phyloP scores from a whole-genome alignment of 345 rosid species.

The Angophora floribunda region DNA sequence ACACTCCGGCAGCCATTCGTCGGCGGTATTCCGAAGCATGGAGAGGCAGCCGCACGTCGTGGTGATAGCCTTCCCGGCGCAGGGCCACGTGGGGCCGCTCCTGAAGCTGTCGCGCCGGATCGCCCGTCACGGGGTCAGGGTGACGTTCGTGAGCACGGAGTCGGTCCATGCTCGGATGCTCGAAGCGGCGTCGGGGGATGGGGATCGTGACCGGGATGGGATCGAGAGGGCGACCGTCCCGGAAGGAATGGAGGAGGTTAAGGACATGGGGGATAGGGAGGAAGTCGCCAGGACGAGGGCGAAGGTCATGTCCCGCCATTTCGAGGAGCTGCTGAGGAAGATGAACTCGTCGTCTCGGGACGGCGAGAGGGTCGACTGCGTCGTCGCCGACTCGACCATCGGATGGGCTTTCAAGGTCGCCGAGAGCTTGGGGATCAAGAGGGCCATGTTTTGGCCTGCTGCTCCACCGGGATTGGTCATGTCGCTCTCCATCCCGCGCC shows the following conservation, averaged over 20 bases:
- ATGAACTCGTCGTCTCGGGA: neutral
- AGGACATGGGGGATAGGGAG: neutral
- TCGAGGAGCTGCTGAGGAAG: conserved; percentile 1
- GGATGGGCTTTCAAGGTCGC: conserved; percentile 16
- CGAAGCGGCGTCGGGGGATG: neutral
- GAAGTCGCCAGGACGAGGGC: neutral
- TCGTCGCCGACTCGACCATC: neutral
- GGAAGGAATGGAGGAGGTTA: neutral
- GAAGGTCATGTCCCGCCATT: neutral
- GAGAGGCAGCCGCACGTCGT: conserved; percentile 6
- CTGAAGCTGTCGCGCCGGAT: conserved; percentile 17
- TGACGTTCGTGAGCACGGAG: conserved; percentile 18
- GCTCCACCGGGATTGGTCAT: conserved; percentile 1
- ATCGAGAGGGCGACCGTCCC: conserved; percentile 7
- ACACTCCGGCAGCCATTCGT: neutral
- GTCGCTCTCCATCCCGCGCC: neutral
- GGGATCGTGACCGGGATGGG: neutral
- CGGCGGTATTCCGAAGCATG: neutral
- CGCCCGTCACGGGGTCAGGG: conserved; percentile 18
- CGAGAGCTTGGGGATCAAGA: neutral
- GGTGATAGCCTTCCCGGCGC: conserved; percentile 13
- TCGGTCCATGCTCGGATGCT: conserved; percentile 1
- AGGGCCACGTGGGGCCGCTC: conserved; percentile 20
- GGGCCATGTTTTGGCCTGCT: neutral
- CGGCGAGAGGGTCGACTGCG: conserved; percentile 4